phyloP scores from a whole-genome alignment of 495 filamentous ascomycete genomes.

The Pseudomonodictys pantanalensis region DNA sequence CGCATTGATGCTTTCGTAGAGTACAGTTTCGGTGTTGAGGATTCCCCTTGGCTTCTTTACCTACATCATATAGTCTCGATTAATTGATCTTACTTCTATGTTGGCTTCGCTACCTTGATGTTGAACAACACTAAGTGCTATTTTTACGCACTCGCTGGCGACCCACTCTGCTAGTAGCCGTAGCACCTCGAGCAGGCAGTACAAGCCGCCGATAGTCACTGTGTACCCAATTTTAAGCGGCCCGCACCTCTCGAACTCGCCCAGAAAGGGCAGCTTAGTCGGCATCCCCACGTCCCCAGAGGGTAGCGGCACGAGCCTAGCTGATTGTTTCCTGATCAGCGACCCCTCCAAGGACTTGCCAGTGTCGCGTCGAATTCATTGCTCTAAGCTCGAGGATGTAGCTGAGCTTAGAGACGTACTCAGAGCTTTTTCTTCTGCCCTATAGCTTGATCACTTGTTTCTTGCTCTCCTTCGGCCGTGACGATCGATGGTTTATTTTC shows the following conservation, averaged over 20 bases:
- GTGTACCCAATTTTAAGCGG: not conserved
- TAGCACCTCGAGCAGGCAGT: not conserved
- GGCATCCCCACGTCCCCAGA: not conserved
- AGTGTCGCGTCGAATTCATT: not conserved
- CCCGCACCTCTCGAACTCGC: not conserved
- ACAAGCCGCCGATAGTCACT: not conserved
- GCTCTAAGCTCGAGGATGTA: not conserved
- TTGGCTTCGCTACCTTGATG: too few relatives aligned
- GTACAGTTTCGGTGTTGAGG: too few relatives aligned
- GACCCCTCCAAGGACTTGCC: not conserved
- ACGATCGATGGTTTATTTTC: too few relatives aligned
- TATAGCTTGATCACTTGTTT: not conserved
- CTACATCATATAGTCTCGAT: too few relatives aligned
- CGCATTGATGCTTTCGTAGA: too few relatives aligned
- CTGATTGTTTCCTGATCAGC: not conserved
- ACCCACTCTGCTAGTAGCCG: not conserved
- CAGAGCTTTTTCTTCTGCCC: not conserved
- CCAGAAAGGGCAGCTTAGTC: not conserved
- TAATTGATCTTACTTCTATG: too few relatives aligned
- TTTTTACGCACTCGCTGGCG: not conserved
- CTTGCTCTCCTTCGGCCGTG: not conserved
- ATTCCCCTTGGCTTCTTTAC: too few relatives aligned
- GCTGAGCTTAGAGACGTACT: not conserved
- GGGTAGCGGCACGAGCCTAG: not conserved
- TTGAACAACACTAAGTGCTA: too few relatives aligned